Evolutionary conservation across 805 yeast species (phyloP).

Genomic region (Pichia paraexigua): DNA sequence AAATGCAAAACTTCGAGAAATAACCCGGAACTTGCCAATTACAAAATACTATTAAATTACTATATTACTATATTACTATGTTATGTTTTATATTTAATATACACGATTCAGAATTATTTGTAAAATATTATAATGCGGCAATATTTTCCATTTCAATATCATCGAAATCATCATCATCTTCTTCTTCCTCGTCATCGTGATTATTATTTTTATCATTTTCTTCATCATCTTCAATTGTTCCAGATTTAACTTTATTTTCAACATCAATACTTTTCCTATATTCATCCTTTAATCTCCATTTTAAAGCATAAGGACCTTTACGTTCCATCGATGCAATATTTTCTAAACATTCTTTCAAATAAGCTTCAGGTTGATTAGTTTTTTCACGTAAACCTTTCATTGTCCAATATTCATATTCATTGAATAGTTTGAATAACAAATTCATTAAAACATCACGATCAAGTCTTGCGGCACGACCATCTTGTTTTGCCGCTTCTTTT

Average conservation of each 20-base stretch:
- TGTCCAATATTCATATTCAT: conserved; percentile 95
- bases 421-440: conserved; percentile 78
- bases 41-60: too few relatives aligned
- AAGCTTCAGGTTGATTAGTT: conserved; percentile 92
- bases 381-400: conserved; percentile 89
- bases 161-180: conserved; percentile 59
- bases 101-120: neutral
- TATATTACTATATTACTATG: neutral
- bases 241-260: conserved; percentile 54
- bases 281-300: conserved; percentile 84
- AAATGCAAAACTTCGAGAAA: neutral
- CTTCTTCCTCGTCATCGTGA: conserved; percentile 38
- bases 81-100: neutral
- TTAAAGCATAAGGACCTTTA: conserved; percentile 93
- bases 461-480: conserved; percentile 89
- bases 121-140: conserved; percentile 26
- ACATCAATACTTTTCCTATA: conserved; percentile 73
- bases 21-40: neutral
- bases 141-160: conserved; percentile 75
- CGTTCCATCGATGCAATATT: conserved; percentile 82
- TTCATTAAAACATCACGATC: conserved; percentile 89
- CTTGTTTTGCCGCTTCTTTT: conserved; percentile 46
- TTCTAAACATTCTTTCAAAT: conserved; percentile 83
- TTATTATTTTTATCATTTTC: conserved; percentile 27
- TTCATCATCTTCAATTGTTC: conserved; percentile 40